Base-by-base conservation (phyloP, 2,329 filamentous ascomycete genomes). In the Alternaria triticimaculans region DNA sequence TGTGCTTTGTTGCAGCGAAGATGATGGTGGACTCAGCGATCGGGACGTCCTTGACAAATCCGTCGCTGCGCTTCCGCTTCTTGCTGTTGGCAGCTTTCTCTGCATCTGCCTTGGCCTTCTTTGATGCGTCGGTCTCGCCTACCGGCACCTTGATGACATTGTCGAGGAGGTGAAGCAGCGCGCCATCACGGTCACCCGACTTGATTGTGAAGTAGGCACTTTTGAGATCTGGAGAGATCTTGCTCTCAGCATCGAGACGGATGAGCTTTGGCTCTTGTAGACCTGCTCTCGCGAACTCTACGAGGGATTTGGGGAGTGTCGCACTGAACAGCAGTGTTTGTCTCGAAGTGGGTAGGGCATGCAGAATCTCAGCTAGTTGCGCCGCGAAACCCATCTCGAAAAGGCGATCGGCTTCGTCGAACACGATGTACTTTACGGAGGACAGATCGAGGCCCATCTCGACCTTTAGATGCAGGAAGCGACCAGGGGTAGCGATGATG, bases 311-410 rank as follows among this genome's bases (percentile, higher is more conserved):
- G 2, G 96, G 96, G 20, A 99, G 84, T 0, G 96, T 99, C 0
- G 96, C 96, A 33, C 96, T 99, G 80, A 99, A 99, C 2, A 99
- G 85, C 8, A 98, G 83, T 4, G 94, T 99, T 78, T 99, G 96
- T 62, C 96, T 87, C 23, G 90, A 92, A 0, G 88, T 84, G 1
- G 96, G 96, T 15, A 99, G 84, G 0, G 94, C 92, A 76, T 97
- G 90, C 55, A 99, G 83, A 84, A 98, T 98, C 78, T 99, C 96
- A 1, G 92, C 91, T 71, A 99, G 84, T 76, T 99, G 96, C 4
- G 92, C 90, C 5, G 94, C 94, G 78, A 99, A 99, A 72, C 96
- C 96, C 95, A 99, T 97, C 78, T 99, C 96, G 80, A 99, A 99
- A 20, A 99, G 85, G 58, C 96, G 88, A 85, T 99, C 96, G 2